Conservation (phyloP, 148 eudicot species). For the Spergularia bocconei region DNA sequence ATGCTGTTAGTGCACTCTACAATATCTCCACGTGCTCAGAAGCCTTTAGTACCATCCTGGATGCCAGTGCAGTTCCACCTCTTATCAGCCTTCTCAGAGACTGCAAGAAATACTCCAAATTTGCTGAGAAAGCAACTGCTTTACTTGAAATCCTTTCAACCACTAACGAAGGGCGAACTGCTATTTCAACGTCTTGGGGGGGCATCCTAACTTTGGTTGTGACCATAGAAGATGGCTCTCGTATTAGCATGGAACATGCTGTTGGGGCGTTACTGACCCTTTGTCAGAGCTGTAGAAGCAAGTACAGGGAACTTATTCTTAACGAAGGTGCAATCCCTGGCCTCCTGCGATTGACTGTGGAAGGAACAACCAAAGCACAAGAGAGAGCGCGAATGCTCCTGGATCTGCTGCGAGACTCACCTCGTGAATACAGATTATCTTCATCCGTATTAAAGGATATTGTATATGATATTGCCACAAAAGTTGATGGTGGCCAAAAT, state of each 20-base stretch:
- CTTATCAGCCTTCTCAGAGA: slow-evolving; percentile 64
- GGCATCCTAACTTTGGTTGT: slow-evolving; percentile 68
- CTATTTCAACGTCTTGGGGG: slow-evolving; percentile 35
- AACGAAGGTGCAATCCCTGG: slow-evolving; percentile 81
- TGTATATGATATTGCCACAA: slow-evolving; percentile 46
- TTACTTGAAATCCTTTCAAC: slow-evolving; percentile 51
- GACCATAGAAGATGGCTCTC: slow-evolving; percentile 71
- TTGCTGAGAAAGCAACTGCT: slow-evolving; percentile 70
- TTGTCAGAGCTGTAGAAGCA: slow-evolving; percentile 53
- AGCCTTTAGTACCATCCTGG: slow-evolving; percentile 31
- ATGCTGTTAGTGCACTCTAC: slow-evolving; percentile 71
- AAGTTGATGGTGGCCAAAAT: slow-evolving; percentile 54
- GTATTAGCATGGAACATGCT: slow-evolving; percentile 59
- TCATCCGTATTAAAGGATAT: slow-evolving; percentile 50
- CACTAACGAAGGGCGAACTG: slow-evolving; percentile 50
- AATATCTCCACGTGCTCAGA: slow-evolving; percentile 48
- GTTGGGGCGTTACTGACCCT: slow-evolving; percentile 62
- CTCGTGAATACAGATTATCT: slow-evolving; percentile 36
- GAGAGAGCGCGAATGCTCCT: slow-evolving; percentile 54
- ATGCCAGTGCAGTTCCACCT: slow-evolving; percentile 52
- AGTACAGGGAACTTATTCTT: slow-evolving; percentile 64
- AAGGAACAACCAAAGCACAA: slow-evolving; percentile 59
- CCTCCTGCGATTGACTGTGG: slow-evolving; percentile 59
- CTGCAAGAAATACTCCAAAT: slow-evolving; percentile 76
- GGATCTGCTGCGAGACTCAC: slow-evolving; percentile 57